Base-by-base conservation (phyloP, 106 monocot species). In the Platanthera zijinensis region DNA sequence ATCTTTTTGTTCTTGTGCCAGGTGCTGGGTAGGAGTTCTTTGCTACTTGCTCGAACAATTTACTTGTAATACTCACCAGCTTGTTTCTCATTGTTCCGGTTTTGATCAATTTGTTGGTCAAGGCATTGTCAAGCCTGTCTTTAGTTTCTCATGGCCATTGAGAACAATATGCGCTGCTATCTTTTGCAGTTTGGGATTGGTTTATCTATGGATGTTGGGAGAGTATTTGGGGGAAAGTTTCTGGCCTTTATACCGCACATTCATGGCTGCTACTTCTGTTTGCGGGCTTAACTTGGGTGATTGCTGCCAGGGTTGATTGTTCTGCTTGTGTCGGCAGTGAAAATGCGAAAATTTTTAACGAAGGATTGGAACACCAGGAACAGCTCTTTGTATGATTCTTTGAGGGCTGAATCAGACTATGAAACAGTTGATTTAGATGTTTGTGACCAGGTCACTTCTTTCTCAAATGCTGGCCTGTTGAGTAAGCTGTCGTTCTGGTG, bases 401-500 rank as follows among this genome's bases (percentile, higher is more conserved):
- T 96, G 50, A 87, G 77, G 54, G 52, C 57, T 69, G 79, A 83
- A 45, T 5, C 50, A 15, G n/a, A 74, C 4, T 30, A 1, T 8
- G 67, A 17, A 21, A 62, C 22, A 50, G n/a, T 53, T 57, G 80
- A 80, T 50, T 80, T 61, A 13, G 80, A 73, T 71, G 69, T 52
- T 52, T 30, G 9, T 67, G 67, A 19, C 12, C 39, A 17, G 51
- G 81, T 83, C 6, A 87, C 89, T 67, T 77, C 80, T 52, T 90
- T 87, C 59, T 82, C 94, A 8, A 85, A 12, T 45, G 97, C 94
- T 74, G 89, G 94, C 1, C 74, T 94, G 52, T 53, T 91, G 13
- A 91, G 89, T 62, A 88, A 52, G 77, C 74, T 94, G 80, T 77
- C 91, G 32, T 99, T 99, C 72, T 92, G 94, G 91, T 99, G 97